These are phyloP conservation scores for Musa acuminata DNA, from an alignment of 176 grass and related monocot genomes.

Conservation along the genomic window DNA sequence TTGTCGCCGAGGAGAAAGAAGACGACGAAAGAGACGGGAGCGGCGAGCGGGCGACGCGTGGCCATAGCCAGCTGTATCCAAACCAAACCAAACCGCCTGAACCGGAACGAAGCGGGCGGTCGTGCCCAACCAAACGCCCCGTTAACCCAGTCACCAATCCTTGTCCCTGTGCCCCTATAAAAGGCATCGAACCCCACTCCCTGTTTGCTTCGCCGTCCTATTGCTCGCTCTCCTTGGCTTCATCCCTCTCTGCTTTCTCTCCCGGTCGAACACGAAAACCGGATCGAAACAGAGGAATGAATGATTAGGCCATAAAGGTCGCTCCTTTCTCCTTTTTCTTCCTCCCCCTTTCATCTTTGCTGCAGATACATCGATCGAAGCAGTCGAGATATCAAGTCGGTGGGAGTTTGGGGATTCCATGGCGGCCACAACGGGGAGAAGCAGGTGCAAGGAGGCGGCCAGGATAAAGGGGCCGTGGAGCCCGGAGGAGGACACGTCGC, in stretches of 20 bases:
- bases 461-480: conserved; percentile 95
- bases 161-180: not conserved
- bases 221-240: not conserved
- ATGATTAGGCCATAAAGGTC: no score
- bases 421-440: conserved; percentile 2
- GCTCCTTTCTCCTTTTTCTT: not conserved
- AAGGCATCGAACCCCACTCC: no score
- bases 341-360: not conserved
- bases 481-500: conserved; percentile 85
- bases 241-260: not conserved
- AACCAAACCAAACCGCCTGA: conserved; percentile 26
- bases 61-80: conserved; percentile 33
- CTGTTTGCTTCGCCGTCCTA: no score
- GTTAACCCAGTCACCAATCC: conserved; percentile 18
- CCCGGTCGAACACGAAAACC: not conserved
- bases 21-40: not conserved
- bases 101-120: not conserved
- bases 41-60: conserved; percentile 24
- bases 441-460: conserved; percentile 32
- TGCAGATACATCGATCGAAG: not conserved
- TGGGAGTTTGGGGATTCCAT: conserved; percentile 1
- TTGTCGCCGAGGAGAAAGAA: not conserved
- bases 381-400: not conserved
- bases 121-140: not conserved
- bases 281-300: not conserved